Conservation (phyloP, 495 filamentous ascomycete species). For the Hypoxylon lienhwacheense region DNA sequence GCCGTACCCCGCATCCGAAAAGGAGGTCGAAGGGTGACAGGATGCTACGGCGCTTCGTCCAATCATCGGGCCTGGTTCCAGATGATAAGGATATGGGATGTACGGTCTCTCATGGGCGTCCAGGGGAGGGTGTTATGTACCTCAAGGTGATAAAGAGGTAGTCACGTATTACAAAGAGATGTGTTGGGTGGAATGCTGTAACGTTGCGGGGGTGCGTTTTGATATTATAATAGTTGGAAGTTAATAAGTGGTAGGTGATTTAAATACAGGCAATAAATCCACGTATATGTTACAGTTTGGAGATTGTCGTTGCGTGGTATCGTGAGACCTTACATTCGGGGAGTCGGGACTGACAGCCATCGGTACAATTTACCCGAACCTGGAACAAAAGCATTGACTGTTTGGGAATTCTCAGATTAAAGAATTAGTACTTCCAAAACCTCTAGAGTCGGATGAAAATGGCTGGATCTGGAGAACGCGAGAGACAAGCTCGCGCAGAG, state of each 20-base stretch:
- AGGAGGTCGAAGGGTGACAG: no score
- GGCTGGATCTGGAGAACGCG: slow-evolving; percentile 5
- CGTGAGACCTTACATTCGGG: neutral
- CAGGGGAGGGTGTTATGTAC: slow-evolving; percentile 10
- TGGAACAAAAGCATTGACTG: slow-evolving; percentile 8
- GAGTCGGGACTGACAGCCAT: no score
- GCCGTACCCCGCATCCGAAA: slow-evolving; percentile 32
- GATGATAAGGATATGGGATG: slow-evolving; percentile 18
- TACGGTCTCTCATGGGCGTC: slow-evolving; percentile 4
- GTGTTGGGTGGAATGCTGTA: slow-evolving; percentile 17
- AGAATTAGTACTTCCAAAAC: neutral
- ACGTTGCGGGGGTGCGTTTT: slow-evolving; percentile 36
- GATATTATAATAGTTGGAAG: no score
- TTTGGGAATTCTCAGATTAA: neutral
- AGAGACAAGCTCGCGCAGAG: neutral
- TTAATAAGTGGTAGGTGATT: slow-evolving; percentile 10
- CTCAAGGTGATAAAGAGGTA: slow-evolving; percentile 30
- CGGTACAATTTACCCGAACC: no score
- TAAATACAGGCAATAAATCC: no score
- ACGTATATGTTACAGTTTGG: no score
- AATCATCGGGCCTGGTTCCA: slow-evolving; percentile 14
- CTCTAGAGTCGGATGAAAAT: neutral
- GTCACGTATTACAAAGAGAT: no score
- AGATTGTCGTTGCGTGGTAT: no score
- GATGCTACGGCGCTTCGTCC: slow-evolving; percentile 19